Percentiles rank a stretch among this genome's conserved stretches.
These are phyloP conservation scores for Ambispora gerdemannii DNA, from an alignment of 192 early-diverging fungal genomes.

Conservation along the genomic window DNA sequence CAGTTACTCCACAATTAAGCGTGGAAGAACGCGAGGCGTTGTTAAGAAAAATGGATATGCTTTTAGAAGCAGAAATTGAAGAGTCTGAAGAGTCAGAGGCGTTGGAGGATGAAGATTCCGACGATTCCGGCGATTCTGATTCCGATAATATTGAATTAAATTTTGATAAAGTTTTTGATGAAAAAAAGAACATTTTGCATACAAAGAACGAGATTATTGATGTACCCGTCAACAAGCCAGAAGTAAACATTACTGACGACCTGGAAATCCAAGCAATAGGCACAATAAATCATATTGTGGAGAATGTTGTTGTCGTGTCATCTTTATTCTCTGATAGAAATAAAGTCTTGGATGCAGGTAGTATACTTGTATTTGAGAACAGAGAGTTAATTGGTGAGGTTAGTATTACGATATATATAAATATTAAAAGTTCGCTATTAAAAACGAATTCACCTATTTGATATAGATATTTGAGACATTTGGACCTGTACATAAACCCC, in stretches of 20 bases:
- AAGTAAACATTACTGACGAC: slow-evolving; percentile 46
- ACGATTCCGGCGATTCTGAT: not conserved
- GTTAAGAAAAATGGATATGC: not conserved
- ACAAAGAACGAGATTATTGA: slow-evolving; percentile 63
- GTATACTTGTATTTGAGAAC: slow-evolving; percentile 62
- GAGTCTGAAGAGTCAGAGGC: not conserved
- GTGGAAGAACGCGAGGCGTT: not conserved
- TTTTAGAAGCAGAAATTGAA: not conserved
- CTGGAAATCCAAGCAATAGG: slow-evolving; percentile 60
- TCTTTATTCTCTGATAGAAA: slow-evolving; percentile 42
- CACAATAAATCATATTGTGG: slow-evolving; percentile 64
- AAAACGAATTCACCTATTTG: not conserved
- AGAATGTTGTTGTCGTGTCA: slow-evolving; percentile 68
- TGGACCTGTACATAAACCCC: slow-evolving; percentile 80
- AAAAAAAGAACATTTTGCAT: slow-evolving; percentile 29
- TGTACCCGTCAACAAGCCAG: slow-evolving; percentile 45
- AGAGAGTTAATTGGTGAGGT: slow-evolving; percentile 63
- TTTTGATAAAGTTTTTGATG: slow-evolving; percentile 38
- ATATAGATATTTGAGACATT: slow-evolving; percentile 83
- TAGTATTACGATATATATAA: slow-evolving; percentile 30
- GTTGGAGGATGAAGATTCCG: not conserved
- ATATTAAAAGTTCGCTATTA: not conserved
- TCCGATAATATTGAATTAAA: slow-evolving; percentile 24
- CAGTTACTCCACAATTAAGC: not conserved
- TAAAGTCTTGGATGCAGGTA: slow-evolving; percentile 73